Conservation (phyloP, 2,329 filamentous ascomycete genomes). For the Cercospora citrullina region DNA sequence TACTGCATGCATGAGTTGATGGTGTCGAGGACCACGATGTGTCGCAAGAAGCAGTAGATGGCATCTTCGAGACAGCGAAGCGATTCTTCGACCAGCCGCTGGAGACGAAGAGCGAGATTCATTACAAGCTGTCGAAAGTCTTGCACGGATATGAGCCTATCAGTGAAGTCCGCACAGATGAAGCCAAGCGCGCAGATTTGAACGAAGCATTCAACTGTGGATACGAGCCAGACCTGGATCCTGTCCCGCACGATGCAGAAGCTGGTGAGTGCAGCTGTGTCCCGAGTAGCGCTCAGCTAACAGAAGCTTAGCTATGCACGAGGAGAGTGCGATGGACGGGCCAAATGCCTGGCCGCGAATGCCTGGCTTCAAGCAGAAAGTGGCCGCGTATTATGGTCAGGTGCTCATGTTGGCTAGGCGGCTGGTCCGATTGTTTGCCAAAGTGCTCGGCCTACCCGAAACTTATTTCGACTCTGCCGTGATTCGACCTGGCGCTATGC, state of each 20-base stretch:
- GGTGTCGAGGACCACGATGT: slow-evolving; percentile 72
- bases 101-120: slow-evolving; percentile 53
- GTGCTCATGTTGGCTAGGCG: slow-evolving; percentile 42
- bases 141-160: slow-evolving; percentile 65
- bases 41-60: slow-evolving; percentile 40
- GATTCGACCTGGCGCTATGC: slow-evolving; percentile 42
- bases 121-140: slow-evolving; percentile 67
- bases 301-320: slow-evolving; percentile 2
- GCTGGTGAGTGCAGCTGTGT: neutral
- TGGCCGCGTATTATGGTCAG: slow-evolving; percentile 42
- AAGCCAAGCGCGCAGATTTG: slow-evolving; percentile 58
- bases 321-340: slow-evolving; percentile 24
- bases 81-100: slow-evolving; percentile 39
- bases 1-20: neutral
- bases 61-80: slow-evolving; percentile 25
- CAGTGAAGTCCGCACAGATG: slow-evolving; percentile 70
- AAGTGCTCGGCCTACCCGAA: slow-evolving; percentile 40
- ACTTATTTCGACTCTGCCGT: slow-evolving; percentile 42
- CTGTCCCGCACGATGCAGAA: slow-evolving; percentile 7
- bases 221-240: slow-evolving; percentile 28
- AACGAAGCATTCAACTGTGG: slow-evolving; percentile 33
- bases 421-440: slow-evolving; percentile 43
- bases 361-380: slow-evolving; percentile 39
- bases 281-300: neutral
- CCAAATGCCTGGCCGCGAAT: slow-evolving; percentile 31